Evolutionary conservation across 768 basidiomycete species (phyloP), one percentile per base, ranked within the genome.

Genomic region (Hypholoma sublateritium): DNA sequence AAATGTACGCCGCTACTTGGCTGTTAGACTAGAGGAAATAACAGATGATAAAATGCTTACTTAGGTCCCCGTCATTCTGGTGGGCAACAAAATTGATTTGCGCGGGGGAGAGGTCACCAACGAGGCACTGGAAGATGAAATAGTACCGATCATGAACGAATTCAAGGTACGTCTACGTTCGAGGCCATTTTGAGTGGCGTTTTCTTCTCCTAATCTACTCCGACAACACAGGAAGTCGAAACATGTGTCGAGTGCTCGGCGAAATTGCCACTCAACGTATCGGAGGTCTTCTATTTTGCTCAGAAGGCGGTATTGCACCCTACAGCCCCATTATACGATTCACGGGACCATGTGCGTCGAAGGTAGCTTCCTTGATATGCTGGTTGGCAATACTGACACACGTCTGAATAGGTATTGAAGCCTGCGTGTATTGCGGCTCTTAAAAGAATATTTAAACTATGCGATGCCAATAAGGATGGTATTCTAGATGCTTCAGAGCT

Each of bases 231-330:
- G 96, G 95, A 98, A 83, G 95, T 98, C 53, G 95, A 98, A 69
- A 98, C 96, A 41, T 98, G 95, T 66, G 91, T 98, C 28, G 96
- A 98, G 74, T 93, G 92, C 67, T 96, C 94, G n/a, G 95, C 95
- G 3, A 89, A 90, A 69, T 74, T 89, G 50, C 88, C 92, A 24
- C 71, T 95, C 59, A 98, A 98, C 70, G 89, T 98, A 56, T 95
- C 95, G 14, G 95, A 96, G 72, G 94, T 98, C 28, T 95, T 98
- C 77, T 98, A 96, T 72, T 98, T 98, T 71, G 96, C 96, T 1
- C 95, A 97, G 72, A 98, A 97, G 69, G 96, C 96, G 12, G 96
- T 99, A 32, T 76, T 98, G 11, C 94, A 99, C 68, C 96, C 96
- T 2, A 96, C 95, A 1, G 96, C 96, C 5, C 96, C 96, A 5